phyloP scores from a whole-genome alignment of 2,329 filamentous ascomycete species.

The Colletotrichum spinosum region DNA sequence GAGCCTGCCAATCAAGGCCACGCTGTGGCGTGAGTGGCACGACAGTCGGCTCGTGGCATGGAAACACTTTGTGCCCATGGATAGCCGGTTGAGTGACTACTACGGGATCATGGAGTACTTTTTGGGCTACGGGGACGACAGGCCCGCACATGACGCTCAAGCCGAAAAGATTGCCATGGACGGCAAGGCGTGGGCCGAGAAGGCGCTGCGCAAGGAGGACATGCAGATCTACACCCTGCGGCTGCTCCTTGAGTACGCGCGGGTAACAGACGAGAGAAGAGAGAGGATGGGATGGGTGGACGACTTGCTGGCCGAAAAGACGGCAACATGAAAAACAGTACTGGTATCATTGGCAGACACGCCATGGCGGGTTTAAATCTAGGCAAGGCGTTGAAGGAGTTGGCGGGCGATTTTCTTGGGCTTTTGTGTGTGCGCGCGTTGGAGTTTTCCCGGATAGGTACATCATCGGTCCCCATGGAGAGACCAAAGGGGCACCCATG shows the following conservation, averaged over 20 bases:
- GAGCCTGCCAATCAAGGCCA: slow-evolving; percentile 80
- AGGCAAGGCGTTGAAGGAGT: slow-evolving; percentile 25
- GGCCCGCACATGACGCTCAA: slow-evolving; percentile 62
- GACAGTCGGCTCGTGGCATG: slow-evolving; percentile 79
- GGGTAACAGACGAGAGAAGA: slow-evolving; percentile 63
- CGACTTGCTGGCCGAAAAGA: slow-evolving; percentile 51
- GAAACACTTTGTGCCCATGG: slow-evolving; percentile 86
- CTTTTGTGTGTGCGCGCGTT: not conserved
- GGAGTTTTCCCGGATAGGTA: no score
- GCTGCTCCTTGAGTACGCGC: slow-evolving; percentile 72
- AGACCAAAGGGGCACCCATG: no score
- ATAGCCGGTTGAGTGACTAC: slow-evolving; percentile 78
- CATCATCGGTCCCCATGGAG: no score
- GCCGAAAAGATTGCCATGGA: slow-evolving; percentile 74
- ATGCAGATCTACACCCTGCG: slow-evolving; percentile 79
- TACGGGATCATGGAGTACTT: slow-evolving; percentile 83
- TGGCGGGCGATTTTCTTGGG: not conserved
- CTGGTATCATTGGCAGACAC: not conserved
- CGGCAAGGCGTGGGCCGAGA: slow-evolving; percentile 76
- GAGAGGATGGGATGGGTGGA: slow-evolving; percentile 67
- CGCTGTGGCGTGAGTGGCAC: slow-evolving; percentile 85
- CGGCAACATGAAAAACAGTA: slow-evolving; percentile 11
- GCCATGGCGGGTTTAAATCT: not conserved
- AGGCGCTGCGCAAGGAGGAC: slow-evolving; percentile 76
- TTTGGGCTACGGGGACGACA: slow-evolving; percentile 64